Conservation (phyloP, 345 rosid species). For the Cardamine occulta region DNA sequence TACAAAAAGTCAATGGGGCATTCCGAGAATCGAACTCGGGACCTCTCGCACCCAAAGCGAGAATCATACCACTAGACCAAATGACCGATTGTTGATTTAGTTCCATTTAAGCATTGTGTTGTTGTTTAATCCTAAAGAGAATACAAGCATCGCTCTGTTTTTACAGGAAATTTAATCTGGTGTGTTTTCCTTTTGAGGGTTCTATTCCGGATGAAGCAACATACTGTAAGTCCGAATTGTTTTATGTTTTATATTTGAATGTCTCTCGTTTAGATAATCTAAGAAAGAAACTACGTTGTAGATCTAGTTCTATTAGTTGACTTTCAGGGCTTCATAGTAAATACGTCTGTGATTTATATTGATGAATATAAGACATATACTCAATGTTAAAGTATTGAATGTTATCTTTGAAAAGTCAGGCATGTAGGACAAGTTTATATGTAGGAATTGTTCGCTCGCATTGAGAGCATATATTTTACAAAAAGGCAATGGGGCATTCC, state of each 20-base stretch:
- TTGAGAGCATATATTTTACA: constrained; percentile 59
- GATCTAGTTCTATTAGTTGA: constrained; percentile 21
- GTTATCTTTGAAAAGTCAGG: not conserved
- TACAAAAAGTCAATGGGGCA: constrained; percentile 45
- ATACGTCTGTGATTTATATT: not conserved
- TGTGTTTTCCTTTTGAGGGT: not conserved
- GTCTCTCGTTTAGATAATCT: not conserved
- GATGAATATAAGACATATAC: not conserved
- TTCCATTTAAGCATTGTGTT: too few relatives aligned
- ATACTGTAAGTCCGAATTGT: not conserved
- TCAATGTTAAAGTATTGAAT: not conserved
- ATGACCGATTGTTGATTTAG: constrained; percentile 44
- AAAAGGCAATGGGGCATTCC: constrained; percentile 53
- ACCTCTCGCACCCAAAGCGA: constrained; percentile 91
- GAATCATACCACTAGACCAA: constrained; percentile 87
- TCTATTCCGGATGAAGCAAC: not conserved
- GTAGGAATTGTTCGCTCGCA: not conserved
- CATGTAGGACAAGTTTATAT: not conserved
- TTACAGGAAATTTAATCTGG: not conserved
- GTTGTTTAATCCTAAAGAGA: not conserved
- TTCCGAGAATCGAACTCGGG: constrained; percentile 76
- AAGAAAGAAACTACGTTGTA: not conserved
- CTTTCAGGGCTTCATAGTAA: not conserved
- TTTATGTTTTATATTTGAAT: not conserved
- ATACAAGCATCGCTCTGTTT: not conserved